These are phyloP conservation scores for Lophiotrema nucula DNA, from an alignment of 495 filamentous ascomycete species.

Conservation along the genomic window DNA sequence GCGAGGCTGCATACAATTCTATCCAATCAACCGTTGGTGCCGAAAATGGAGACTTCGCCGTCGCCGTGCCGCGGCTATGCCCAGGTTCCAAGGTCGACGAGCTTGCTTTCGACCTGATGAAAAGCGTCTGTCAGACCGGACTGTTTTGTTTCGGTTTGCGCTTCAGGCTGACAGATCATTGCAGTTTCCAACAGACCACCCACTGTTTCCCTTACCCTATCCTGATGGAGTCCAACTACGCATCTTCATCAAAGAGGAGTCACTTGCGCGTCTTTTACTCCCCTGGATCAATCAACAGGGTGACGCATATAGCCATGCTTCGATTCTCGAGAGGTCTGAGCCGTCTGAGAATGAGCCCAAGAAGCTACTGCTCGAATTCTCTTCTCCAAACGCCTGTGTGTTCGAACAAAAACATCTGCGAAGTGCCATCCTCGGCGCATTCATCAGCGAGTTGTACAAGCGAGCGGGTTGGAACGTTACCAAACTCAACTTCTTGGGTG, in stretches of 20 bases:
- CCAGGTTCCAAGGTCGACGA: conserved; percentile 13
- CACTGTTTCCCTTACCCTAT: conserved; percentile 22
- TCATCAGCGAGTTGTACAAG: conserved; percentile 55
- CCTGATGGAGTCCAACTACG: conserved; percentile 20
- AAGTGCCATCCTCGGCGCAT: conserved; percentile 66
- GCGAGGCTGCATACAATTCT: conserved; percentile 9
- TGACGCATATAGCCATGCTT: no score
- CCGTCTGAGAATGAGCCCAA: conserved; percentile 71
- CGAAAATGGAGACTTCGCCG: conserved; percentile 12
- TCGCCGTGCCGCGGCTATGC: conserved; percentile 17
- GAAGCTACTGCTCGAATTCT: conserved; percentile 52
- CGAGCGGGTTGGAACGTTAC: conserved; percentile 42
- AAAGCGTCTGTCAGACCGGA: conserved; percentile 20
- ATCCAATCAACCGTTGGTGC: conserved; percentile 15
- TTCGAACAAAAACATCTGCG: conserved; percentile 69
- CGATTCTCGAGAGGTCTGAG: no score
- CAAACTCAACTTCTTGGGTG: conserved; percentile 65
- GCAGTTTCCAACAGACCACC: conserved; percentile 11
- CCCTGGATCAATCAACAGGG: conserved; percentile 41
- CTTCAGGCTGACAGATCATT: not conserved
- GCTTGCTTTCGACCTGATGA: conserved; percentile 10
- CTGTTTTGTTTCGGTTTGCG: not conserved
- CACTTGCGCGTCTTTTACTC: conserved; percentile 15
- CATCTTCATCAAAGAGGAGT: conserved; percentile 7
- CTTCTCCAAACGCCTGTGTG: conserved; percentile 62